These are phyloP conservation scores for Cymbomonas tetramitiformis DNA, from an alignment of 139 green algal genomes.

Conservation along the genomic window DNA sequence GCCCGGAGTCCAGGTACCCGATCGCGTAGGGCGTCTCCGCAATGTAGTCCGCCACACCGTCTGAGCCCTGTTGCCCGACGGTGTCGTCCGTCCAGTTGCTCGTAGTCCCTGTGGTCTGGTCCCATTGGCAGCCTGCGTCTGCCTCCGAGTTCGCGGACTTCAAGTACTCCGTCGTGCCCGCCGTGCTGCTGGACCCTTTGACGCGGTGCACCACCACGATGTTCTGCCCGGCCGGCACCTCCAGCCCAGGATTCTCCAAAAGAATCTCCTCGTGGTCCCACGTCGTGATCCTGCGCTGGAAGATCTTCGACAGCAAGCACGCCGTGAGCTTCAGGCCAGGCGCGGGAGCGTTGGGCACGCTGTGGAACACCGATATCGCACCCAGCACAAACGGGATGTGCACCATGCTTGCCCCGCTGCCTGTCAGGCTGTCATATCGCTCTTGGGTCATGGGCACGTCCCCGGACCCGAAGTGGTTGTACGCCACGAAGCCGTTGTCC, in stretches of 20 bases:
- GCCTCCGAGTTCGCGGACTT: not conserved
- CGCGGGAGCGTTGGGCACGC: constrained; percentile 8
- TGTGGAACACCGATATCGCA: constrained; percentile 27
- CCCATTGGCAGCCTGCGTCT: too few relatives aligned
- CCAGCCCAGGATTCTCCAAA: constrained; percentile 17
- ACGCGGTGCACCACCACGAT: constrained; percentile 22
- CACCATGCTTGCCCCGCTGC: not conserved
- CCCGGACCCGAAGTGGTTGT: constrained; percentile 23
- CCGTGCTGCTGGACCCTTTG: constrained; percentile 17
- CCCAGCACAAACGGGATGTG: constrained; percentile 27
- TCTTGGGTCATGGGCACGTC: constrained; percentile 18
- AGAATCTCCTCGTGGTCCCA: constrained; percentile 28
- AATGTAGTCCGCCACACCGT: too few relatives aligned
- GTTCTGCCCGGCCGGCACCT: constrained; percentile 2
- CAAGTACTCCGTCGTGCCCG: constrained; percentile 15
- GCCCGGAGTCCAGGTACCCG: too few relatives aligned
- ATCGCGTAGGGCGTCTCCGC: too few relatives aligned
- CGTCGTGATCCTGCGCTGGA: constrained; percentile 17
- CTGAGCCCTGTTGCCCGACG: too few relatives aligned
- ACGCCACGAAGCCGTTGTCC: not conserved
- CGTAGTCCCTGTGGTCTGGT: too few relatives aligned
- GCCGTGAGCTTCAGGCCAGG: constrained; percentile 6
- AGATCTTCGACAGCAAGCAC: constrained; percentile 23
- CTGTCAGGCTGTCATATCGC: constrained; percentile 4
- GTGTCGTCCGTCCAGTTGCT: too few relatives aligned